These are phyloP conservation scores for Hypoxylon lenormandii DNA, from an alignment of 495 filamentous ascomycete species.

Conservation along the genomic window DNA sequence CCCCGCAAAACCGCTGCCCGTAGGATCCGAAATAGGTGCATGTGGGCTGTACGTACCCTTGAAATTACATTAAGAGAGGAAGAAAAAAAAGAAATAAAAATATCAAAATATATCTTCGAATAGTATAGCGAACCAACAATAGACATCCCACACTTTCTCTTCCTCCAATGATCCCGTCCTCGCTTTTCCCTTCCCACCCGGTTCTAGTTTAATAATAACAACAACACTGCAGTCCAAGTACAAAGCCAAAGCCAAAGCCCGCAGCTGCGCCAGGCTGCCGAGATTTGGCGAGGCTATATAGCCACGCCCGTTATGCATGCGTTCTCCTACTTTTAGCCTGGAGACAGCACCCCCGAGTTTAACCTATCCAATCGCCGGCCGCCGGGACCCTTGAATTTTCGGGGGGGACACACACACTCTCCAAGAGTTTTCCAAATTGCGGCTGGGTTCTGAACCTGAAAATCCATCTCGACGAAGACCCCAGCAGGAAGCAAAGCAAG, in stretches of 20 bases:
- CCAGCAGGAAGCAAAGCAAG: background rate
- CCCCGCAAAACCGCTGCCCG: conserved; percentile 43
- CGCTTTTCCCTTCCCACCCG: background rate
- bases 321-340: conserved; percentile 50
- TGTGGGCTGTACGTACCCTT: background rate
- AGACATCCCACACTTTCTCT: background rate
- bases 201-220: conserved; percentile 24
- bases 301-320: conserved; percentile 43
- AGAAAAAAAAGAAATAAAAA: background rate
- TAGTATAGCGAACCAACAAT: background rate
- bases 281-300: conserved; percentile 45
- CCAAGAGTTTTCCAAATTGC: conserved; percentile 35
- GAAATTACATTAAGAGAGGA: background rate
- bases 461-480: conserved; percentile 7
- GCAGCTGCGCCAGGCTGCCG: conserved; percentile 38
- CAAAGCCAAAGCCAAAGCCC: conserved; percentile 4
- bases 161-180: background rate
- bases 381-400: conserved; percentile 7
- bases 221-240: too few species aligned
- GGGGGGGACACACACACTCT: background rate
- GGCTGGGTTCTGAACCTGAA: conserved; percentile 22
- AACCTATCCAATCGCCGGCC: conserved; percentile 50
- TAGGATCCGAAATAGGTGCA: conserved; percentile 26
- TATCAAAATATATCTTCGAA: background rate
- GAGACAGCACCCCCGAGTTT: conserved; percentile 46